Evolutionary conservation across 352 stramenopile genomes (phyloP).

Genomic region (Phytophthora aleatoria): DNA sequence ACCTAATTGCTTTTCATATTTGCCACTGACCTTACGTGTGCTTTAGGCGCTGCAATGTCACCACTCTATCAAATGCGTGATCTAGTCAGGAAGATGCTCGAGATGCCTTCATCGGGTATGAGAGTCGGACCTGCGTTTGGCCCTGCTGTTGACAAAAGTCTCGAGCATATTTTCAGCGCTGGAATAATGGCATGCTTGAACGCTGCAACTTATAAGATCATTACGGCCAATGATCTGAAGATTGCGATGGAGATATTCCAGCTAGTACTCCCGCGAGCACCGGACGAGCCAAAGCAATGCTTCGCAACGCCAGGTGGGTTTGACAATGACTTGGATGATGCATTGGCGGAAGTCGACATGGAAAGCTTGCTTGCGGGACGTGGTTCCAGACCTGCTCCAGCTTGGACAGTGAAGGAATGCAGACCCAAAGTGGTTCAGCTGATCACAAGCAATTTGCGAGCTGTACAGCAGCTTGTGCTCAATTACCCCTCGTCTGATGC

Average conservation of each 20-base stretch:
- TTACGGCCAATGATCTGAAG: conserved; percentile 43
- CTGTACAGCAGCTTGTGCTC: conserved; percentile 63
- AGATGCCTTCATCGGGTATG: conserved; percentile 20
- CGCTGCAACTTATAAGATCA: conserved; percentile 35
- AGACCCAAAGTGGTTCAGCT: conserved; percentile 31
- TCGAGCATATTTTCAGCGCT: conserved; percentile 46
- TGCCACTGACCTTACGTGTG: conserved; percentile 5
- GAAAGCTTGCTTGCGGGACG: conserved; percentile 26
- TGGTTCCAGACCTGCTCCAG: not conserved
- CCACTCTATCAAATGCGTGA: conserved; percentile 53
- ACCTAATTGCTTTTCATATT: conserved; percentile 1
- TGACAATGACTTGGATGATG: conserved; percentile 38
- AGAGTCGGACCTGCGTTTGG: conserved; percentile 20
- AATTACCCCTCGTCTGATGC: conserved; percentile 42
- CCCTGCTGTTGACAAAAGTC: conserved; percentile 39
- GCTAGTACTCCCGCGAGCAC: conserved; percentile 39
- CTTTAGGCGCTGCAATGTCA: conserved; percentile 42
- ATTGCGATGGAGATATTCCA: conserved; percentile 64
- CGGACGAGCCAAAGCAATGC: conserved; percentile 36
- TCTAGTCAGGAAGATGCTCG: conserved; percentile 39
- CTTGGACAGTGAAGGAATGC: conserved; percentile 38
- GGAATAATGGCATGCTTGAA: conserved; percentile 56
- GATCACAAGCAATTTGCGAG: conserved; percentile 42
- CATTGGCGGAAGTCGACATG: conserved; percentile 48
- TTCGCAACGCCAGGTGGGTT: conserved; percentile 32